Conservation (phyloP, 108 stramenopile genomes). For the Fragilaria crotonensis region DNA sequence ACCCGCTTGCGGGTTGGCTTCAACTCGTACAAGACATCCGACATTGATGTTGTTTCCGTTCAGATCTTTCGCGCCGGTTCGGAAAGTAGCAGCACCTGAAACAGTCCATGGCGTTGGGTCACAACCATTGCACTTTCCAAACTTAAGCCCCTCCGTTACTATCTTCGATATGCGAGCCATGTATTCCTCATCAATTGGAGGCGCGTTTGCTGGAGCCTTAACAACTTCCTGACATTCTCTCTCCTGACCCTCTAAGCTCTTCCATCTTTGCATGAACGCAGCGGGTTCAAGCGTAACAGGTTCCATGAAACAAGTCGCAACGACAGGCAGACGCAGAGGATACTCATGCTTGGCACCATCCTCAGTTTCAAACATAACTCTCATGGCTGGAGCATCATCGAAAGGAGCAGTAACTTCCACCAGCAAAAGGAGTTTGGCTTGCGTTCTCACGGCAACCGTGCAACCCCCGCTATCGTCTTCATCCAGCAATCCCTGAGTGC, state of each 20-base stretch:
- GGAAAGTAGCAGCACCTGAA: conserved; percentile 82
- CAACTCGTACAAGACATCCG: conserved; percentile 80
- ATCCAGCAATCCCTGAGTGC: conserved; percentile 74
- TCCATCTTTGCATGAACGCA: conserved; percentile 90
- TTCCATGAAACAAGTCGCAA: conserved; percentile 90
- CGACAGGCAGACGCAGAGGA: conserved; percentile 83
- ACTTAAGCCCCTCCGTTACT: conserved; percentile 81
- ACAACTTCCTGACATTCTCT: conserved; percentile 90
- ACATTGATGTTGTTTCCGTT: conserved; percentile 89
- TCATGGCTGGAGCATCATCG: conserved; percentile 86
- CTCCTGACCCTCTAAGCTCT: conserved; percentile 81
- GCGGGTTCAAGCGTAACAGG: conserved; percentile 76
- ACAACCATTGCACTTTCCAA: conserved; percentile 74
- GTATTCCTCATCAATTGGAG: conserved; percentile 73
- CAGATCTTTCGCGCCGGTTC: conserved; percentile 78
- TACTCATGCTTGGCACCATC: conserved; percentile 76
- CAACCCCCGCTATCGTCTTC: conserved; percentile 70
- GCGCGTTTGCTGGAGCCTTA: conserved; percentile 70
- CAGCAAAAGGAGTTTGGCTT: conserved; percentile 74
- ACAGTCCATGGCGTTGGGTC: conserved; percentile 88
- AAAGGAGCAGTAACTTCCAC: conserved; percentile 87
- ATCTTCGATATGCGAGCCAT: conserved; percentile 77
- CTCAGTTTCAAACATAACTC: conserved; percentile 76
- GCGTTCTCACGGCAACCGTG: conserved; percentile 75
- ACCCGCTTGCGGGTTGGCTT: conserved; percentile 86